These are phyloP conservation scores for Talaromyces marneffei DNA, from an alignment of 2,329 filamentous ascomycete species.

Conservation along the genomic window DNA sequence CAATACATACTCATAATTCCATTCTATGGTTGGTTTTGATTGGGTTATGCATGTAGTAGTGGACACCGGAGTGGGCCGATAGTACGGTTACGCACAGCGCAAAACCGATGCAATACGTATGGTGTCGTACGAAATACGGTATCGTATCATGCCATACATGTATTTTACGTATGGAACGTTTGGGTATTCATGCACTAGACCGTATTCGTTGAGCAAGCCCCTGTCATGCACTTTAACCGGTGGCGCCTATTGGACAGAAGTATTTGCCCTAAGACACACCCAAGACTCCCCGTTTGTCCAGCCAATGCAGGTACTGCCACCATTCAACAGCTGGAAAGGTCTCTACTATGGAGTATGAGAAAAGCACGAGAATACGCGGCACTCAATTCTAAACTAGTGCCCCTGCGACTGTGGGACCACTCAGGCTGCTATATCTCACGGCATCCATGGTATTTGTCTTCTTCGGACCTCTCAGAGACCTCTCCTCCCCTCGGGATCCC, in stretches of 20 bases:
- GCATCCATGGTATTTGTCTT: not conserved
- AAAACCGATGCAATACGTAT: not conserved
- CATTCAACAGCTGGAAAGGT: constrained; percentile 2
- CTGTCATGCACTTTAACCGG: not conserved
- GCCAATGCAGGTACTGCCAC: constrained; percentile 8
- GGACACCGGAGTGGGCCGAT: not conserved
- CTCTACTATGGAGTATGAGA: too few relatives aligned
- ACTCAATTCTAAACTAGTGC: not conserved
- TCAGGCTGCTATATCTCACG: not conserved
- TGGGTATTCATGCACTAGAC: not conserved
- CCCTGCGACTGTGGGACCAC: not conserved
- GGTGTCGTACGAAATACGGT: not conserved
- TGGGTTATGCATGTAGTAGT: not conserved
- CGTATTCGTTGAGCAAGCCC: not conserved
- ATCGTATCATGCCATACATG: not conserved
- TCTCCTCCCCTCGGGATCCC: not conserved
- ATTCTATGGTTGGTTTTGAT: not conserved
- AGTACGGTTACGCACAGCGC: not conserved
- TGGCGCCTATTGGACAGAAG: constrained; percentile 1
- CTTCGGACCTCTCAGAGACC: constrained; percentile 5
- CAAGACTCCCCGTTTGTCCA: constrained; percentile 1
- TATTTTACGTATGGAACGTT: not conserved
- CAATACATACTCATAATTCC: not conserved
- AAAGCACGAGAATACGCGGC: not conserved
- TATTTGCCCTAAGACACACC: not conserved